Evolutionary conservation across 192 early-diverging fungal species (phyloP).

Genomic region (Umbelopsis sp.): DNA sequence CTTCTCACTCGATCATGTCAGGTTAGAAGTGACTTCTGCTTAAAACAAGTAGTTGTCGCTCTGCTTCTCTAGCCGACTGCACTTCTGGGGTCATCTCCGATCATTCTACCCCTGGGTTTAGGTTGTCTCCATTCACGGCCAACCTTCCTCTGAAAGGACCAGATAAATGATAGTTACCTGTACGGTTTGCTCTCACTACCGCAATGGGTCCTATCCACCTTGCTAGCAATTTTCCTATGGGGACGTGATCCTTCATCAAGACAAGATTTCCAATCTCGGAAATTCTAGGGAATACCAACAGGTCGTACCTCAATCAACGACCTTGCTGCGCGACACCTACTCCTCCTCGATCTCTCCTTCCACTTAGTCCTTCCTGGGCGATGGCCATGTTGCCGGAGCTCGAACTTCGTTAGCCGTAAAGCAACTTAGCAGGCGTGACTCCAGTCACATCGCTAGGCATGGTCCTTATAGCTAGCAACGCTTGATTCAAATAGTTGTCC

Average conservation of each 20-base stretch:
- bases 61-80: background rate
- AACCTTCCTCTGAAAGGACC: background rate
- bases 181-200: background rate
- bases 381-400: constrained; percentile 21
- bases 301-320: background rate
- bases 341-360: constrained; percentile 8
- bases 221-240: too few species aligned
- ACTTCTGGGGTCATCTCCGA: background rate
- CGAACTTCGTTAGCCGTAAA: constrained; percentile 18
- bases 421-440: too few species aligned
- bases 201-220: background rate
- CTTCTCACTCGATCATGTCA: too few species aligned
- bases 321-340: background rate
- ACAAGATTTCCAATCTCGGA: too few species aligned
- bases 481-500: too few species aligned
- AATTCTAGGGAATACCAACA: too few species aligned
- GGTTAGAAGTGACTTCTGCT: background rate
- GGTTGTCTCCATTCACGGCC: background rate
- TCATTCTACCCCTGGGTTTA: background rate
- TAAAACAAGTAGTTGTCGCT: background rate
- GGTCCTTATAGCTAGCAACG: too few species aligned
- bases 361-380: constrained; percentile 8
- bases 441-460: too few species aligned
- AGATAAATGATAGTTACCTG: background rate
- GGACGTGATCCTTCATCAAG: too few species aligned